Percentiles rank a stretch among this genome's conserved stretches.
phyloP scores from a whole-genome alignment of 2,329 filamentous ascomycete genomes.

The Eutypa lata region DNA sequence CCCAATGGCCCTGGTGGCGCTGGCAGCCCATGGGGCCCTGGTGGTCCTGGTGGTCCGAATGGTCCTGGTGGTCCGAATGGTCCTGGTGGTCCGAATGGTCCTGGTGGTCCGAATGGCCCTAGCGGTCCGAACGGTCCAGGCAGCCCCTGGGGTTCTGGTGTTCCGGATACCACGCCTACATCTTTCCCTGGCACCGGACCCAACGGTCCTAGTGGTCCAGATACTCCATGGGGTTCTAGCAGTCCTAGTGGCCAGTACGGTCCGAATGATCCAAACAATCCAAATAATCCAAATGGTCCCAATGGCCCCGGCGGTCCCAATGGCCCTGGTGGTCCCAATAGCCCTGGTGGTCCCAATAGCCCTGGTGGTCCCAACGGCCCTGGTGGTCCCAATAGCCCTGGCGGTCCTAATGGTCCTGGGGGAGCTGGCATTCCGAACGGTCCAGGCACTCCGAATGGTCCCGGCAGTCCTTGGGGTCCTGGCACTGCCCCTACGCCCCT shows the following conservation, averaged over 20 bases:
- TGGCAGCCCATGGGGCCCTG: not conserved
- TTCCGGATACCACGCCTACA: not conserved
- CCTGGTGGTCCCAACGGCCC: too few relatives aligned
- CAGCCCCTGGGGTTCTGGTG: not conserved
- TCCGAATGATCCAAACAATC: too few relatives aligned
- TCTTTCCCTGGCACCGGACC: not conserved
- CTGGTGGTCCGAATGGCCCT: not conserved
- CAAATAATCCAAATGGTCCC: constrained; percentile 1
- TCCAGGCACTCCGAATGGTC: not conserved
- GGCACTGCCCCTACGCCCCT: not conserved
- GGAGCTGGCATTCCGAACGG: too few relatives aligned
- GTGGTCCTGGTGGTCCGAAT: not conserved
- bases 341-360: not conserved
- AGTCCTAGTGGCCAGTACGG: not conserved
- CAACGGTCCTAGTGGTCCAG: not conserved
- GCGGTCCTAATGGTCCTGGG: not conserved
- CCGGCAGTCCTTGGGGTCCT: not conserved
- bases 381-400: not conserved
- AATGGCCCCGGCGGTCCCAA: not conserved
- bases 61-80: constrained; percentile 2
- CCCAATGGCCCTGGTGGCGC: not conserved
- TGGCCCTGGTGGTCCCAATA: constrained; percentile 1
- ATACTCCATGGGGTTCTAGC: not conserved
- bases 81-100: not conserved
- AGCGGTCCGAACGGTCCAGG: not conserved